A percentile compares a stretch with the other conserved stretches of the same genome.
These are phyloP conservation scores for Cutaneotrichosporon curvatum DNA, from an alignment of 1,284 basidiomycete species.

Conservation along the genomic window DNA sequence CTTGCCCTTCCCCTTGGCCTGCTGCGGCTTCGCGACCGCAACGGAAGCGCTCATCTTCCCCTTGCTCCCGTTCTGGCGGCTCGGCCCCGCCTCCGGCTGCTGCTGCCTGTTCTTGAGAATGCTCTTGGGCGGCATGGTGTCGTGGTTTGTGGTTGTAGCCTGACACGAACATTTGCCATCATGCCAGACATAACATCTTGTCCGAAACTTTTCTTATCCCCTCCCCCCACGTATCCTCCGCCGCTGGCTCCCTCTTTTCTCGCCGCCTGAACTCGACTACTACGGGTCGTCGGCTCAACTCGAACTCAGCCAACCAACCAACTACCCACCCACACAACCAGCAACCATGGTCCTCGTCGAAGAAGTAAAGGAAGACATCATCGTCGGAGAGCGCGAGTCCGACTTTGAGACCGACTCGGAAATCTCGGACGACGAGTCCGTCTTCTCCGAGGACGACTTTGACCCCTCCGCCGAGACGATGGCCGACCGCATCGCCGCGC, in stretches of 20 bases:
- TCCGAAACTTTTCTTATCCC: conserved; percentile 12
- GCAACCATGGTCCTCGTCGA: conserved; percentile 42
- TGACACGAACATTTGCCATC: not conserved
- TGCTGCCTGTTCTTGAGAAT: conserved; percentile 18
- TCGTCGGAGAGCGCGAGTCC: conserved; percentile 32
- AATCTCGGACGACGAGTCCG: conserved; percentile 25
- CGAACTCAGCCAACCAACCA: conserved; percentile 1
- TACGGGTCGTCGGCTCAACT: not conserved
- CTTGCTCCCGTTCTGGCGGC: conserved; percentile 1
- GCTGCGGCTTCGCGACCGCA: conserved; percentile 2
- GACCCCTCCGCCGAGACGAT: conserved; percentile 59
- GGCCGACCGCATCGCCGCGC: conserved; percentile 77
- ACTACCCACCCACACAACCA: conserved; percentile 1
- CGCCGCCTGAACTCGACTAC: not conserved
- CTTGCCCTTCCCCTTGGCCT: conserved; percentile 7
- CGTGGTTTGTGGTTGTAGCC: not conserved
- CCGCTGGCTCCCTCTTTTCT: not conserved
- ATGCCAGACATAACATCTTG: not conserved
- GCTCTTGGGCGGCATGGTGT: conserved; percentile 15
- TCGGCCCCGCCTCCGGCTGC: conserved; percentile 6
- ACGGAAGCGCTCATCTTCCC: conserved; percentile 7
- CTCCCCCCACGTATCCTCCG: conserved; percentile 2
- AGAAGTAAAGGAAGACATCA: conserved; percentile 40
- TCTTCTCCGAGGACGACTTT: conserved; percentile 34
- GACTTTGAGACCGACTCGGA: conserved; percentile 40